Conservation (phyloP, 1,139 yeast genomes). For the Scheffersomyces insectosa region DNA sequence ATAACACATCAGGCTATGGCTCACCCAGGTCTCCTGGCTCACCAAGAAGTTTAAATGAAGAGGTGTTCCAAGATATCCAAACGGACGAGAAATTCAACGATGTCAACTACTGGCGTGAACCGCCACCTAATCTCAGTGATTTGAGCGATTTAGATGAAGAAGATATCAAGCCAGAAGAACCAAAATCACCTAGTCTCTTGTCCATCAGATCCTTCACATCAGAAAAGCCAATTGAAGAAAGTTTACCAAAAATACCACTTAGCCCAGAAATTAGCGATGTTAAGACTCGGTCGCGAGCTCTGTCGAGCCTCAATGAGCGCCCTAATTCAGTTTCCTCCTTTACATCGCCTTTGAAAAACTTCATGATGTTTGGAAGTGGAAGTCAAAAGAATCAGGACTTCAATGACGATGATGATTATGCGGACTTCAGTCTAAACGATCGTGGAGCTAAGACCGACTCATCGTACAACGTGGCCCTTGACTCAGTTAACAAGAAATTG, state of each 20-base stretch:
- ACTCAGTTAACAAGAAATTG: too few species aligned
- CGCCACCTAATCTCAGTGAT: slow-evolving; percentile 64
- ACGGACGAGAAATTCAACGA: slow-evolving; percentile 74
- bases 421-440: not conserved
- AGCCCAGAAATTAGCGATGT: not conserved
- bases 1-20: slow-evolving; percentile 7
- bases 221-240: not conserved
- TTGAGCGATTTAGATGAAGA: slow-evolving; percentile 46
- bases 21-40: slow-evolving; percentile 23
- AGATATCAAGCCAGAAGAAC: slow-evolving; percentile 6
- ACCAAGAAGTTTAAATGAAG: slow-evolving; percentile 21
- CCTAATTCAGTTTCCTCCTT: slow-evolving; percentile 40
- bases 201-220: slow-evolving; percentile 15
- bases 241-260: not conserved
- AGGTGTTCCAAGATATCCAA: slow-evolving; percentile 19
- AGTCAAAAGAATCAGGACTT: slow-evolving; percentile 12
- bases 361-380: slow-evolving; percentile 37
- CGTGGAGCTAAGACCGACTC: not conserved
- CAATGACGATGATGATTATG: slow-evolving; percentile 11
- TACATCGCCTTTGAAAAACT: slow-evolving; percentile 44
- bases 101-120: slow-evolving; percentile 90
- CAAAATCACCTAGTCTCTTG: slow-evolving; percentile 16
- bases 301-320: slow-evolving; percentile 20
- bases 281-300: not conserved
- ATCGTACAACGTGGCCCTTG: too few species aligned